phyloP scores from a whole-genome alignment of 1,284 basidiomycete genomes.

The Puccinia horiana region DNA sequence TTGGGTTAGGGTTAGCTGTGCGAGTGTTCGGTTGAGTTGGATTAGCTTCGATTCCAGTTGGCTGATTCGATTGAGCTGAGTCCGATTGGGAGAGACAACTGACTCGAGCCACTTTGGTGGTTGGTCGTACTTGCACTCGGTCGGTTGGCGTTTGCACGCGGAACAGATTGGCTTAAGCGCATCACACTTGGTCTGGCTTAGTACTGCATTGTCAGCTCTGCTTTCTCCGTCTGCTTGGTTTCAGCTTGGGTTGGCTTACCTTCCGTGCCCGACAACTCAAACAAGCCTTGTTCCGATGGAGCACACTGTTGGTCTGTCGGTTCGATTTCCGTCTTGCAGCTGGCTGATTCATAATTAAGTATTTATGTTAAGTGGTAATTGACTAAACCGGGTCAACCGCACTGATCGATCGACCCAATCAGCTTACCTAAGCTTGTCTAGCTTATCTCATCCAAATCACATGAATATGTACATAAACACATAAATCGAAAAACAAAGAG shows the following conservation, averaged over 20 bases:
- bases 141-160: slow-evolving; percentile 33
- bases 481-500: too few species aligned
- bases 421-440: too few species aligned
- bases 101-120: slow-evolving; percentile 49
- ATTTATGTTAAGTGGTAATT: too few species aligned
- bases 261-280: slow-evolving; percentile 44
- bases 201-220: too few species aligned
- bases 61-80: not conserved
- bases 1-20: not conserved
- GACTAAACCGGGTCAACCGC: too few species aligned
- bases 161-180: slow-evolving; percentile 46
- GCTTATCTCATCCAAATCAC: too few species aligned
- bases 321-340: not conserved
- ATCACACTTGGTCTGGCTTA: slow-evolving; percentile 49
- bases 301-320: slow-evolving; percentile 24
- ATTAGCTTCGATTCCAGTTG: slow-evolving; percentile 32
- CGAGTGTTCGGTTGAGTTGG: slow-evolving; percentile 1
- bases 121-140: slow-evolving; percentile 43
- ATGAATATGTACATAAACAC: too few species aligned
- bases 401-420: too few species aligned
- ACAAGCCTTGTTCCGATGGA: slow-evolving; percentile 49
- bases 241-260: not conserved
- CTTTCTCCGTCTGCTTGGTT: too few species aligned
- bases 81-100: slow-evolving; percentile 14
- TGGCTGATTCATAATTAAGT: not conserved